Base-by-base conservation (phyloP, 176 grass and related monocot genomes). In the Cenchrus purpureus region DNA sequence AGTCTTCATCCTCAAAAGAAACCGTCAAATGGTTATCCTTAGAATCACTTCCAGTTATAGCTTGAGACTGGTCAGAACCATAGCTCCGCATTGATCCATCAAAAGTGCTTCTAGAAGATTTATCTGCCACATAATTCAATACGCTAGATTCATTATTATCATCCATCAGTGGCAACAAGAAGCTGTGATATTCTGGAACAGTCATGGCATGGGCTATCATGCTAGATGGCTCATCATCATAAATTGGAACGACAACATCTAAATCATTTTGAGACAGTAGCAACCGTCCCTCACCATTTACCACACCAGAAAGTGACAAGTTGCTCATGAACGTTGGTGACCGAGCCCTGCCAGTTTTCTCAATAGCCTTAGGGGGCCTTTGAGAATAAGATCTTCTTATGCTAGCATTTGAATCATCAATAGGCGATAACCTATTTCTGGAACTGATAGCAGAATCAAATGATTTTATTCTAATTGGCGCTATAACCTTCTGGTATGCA, bases 171-270 rank as follows among this genome's bases (percentile, higher is more conserved):
- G 85, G 80, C 52, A 57, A 65, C 80, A 97, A 61, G 74, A 92
- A 99, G 49, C 37, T 84, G 57, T 32, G 53, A 86, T 96, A 99
- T 74, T 91, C 90, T 50, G 87, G 86, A 78, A 92, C 82, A 83
- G 88, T 92, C 90, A 99, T 86, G 64, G 97, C 91, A 82, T 95
- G 92, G 13, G 97, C 93, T 90, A 99, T 92, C 82, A 99, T 92
- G 82, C 97, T 99, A 85, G 90, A 90, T 16, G 89, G 93, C 11
- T 99, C 97, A 79, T 96, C 91, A 40, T 96, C 97, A 79, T 96
- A 95, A 81, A 99, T 77, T 89, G 93, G 91, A 90, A 99, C 68
- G 49, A 92, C 89, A 56, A 89, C 82, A 91, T 89, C 82, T 67
- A 49, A 19, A 58, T 71, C 55, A 68, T 68, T 92, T 71, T 88